phyloP scores from a whole-genome alignment of 768 basidiomycete species.

The Boletus tomentosulus region DNA sequence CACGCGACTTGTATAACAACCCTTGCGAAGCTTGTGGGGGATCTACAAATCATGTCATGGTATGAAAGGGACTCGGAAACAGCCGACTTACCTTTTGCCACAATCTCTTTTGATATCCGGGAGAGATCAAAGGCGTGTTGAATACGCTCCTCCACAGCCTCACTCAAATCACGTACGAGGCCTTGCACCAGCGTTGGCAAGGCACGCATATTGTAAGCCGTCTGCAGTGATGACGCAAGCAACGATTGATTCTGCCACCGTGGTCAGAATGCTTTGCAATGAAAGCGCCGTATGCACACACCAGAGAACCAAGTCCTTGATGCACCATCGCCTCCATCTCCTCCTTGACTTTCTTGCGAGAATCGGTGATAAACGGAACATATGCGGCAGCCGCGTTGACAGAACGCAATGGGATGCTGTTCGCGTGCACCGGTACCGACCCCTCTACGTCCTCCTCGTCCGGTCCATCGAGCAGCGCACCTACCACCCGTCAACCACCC shows the following conservation, averaged over 20 bases:
- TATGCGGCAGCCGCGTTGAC: slow-evolving; percentile 69
- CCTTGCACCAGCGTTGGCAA: slow-evolving; percentile 79
- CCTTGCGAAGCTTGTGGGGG: slow-evolving; percentile 29
- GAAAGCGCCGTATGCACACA: slow-evolving; percentile 35
- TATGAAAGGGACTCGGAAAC: neutral
- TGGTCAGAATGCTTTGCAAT: neutral
- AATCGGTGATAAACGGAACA: slow-evolving; percentile 65
- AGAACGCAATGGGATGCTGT: slow-evolving; percentile 59
- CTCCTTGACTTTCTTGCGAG: slow-evolving; percentile 62
- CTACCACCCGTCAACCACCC: slow-evolving; percentile 29
- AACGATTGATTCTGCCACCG: slow-evolving; percentile 75
- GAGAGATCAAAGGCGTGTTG: slow-evolving; percentile 80
- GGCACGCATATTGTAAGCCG: slow-evolving; percentile 86
- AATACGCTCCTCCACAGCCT: slow-evolving; percentile 80
- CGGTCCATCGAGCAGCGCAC: slow-evolving; percentile 47
- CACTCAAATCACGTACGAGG: slow-evolving; percentile 74
- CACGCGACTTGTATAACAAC: slow-evolving; percentile 75
- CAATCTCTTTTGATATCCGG: slow-evolving; percentile 80
- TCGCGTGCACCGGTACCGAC: slow-evolving; percentile 14
- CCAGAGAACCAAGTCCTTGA: slow-evolving; percentile 70
- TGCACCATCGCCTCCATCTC: slow-evolving; percentile 94
- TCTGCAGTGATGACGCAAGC: slow-evolving; percentile 91
- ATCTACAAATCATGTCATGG: slow-evolving; percentile 8
- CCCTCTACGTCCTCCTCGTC: slow-evolving; percentile 9
- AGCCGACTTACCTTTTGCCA: slow-evolving; percentile 59